A percentile compares a stretch with the other conserved stretches of the same genome.
phyloP scores from a whole-genome alignment of 768 basidiomycete species.

The Leccinum fibrillosum region DNA sequence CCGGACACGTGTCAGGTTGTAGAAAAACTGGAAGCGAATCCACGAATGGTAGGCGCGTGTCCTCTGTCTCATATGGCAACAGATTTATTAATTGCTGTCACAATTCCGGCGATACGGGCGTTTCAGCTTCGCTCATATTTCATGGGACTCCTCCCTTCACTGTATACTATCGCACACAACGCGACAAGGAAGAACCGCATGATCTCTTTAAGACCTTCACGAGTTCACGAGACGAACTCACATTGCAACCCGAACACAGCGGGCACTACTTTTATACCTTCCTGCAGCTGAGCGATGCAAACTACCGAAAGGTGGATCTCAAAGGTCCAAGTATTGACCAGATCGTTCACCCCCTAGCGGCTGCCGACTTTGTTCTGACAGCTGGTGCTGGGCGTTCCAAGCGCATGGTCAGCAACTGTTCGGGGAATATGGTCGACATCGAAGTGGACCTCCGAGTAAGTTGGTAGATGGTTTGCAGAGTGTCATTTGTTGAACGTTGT shows the following conservation, averaged over 20 bases:
- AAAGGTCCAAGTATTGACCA: constrained; percentile 80
- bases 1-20: constrained; percentile 78
- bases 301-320: constrained; percentile 76
- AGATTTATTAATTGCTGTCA: background rate
- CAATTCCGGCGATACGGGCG: constrained; percentile 89
- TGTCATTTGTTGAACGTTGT: background rate
- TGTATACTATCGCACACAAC: constrained; percentile 73
- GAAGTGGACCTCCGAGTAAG: constrained; percentile 78
- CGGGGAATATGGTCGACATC: constrained; percentile 69
- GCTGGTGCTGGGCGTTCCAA: constrained; percentile 42
- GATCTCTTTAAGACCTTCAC: constrained; percentile 60
- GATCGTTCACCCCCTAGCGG: constrained; percentile 84
- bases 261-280: constrained; percentile 89
- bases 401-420: constrained; percentile 70
- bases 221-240: constrained; percentile 75
- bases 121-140: constrained; percentile 80
- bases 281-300: constrained; percentile 71
- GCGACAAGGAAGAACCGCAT: constrained; percentile 60
- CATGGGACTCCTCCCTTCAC: constrained; percentile 89
- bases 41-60: constrained; percentile 70
- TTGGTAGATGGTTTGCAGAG: constrained; percentile 3
- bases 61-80: constrained; percentile 3
- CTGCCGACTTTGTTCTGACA: constrained; percentile 62
- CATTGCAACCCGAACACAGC: constrained; percentile 82
- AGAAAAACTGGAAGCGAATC: constrained; percentile 81